A percentile compares a stretch with the other conserved stretches of the same genome.
These are phyloP conservation scores for Trichoderma sp. DNA, from an alignment of 2,329 filamentous ascomycete genomes.

Conservation along the genomic window DNA sequence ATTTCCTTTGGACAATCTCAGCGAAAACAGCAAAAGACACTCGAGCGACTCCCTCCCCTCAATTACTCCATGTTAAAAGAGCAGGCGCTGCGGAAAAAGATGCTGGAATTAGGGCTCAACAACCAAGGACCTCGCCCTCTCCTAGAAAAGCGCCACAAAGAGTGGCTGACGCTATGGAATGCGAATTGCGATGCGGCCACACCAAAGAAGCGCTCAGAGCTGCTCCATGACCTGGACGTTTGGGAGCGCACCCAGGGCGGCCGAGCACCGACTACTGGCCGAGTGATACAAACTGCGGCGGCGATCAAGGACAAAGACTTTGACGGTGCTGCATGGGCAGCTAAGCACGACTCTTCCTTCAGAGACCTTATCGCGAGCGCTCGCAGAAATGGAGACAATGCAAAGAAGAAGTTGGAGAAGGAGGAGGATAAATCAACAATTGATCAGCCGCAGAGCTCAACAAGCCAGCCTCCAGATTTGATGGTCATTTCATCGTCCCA, in stretches of 20 bases:
- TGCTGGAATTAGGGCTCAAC: constrained; percentile 78
- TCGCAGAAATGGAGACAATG: constrained; percentile 54
- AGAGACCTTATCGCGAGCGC: constrained; percentile 78
- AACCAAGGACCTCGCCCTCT: constrained; percentile 66
- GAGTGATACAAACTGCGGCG: constrained; percentile 41
- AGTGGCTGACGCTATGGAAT: constrained; percentile 96
- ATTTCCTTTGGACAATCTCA: constrained; percentile 30
- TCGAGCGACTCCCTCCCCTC: constrained; percentile 72
- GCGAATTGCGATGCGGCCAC: constrained; percentile 86
- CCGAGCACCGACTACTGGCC: constrained; percentile 47
- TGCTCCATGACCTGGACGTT: constrained; percentile 75
- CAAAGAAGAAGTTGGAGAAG: constrained; percentile 36
- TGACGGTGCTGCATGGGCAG: constrained; percentile 74
- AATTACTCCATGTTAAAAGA: constrained; percentile 91
- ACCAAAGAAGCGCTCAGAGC: constrained; percentile 68
- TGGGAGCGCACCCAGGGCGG: constrained; percentile 87
- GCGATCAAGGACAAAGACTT: constrained; percentile 86
- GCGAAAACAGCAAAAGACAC: constrained; percentile 42
- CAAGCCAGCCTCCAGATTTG: not conserved
- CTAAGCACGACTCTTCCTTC: constrained; percentile 73
- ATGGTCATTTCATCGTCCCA: not conserved
- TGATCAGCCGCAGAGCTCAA: not conserved
- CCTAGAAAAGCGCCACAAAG: constrained; percentile 78
- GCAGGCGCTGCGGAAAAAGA: constrained; percentile 72
- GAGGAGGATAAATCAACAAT: constrained; percentile 17